Base-by-base conservation (phyloP, 2,329 filamentous ascomycete species). In the Colletotrichum noveboracense region DNA sequence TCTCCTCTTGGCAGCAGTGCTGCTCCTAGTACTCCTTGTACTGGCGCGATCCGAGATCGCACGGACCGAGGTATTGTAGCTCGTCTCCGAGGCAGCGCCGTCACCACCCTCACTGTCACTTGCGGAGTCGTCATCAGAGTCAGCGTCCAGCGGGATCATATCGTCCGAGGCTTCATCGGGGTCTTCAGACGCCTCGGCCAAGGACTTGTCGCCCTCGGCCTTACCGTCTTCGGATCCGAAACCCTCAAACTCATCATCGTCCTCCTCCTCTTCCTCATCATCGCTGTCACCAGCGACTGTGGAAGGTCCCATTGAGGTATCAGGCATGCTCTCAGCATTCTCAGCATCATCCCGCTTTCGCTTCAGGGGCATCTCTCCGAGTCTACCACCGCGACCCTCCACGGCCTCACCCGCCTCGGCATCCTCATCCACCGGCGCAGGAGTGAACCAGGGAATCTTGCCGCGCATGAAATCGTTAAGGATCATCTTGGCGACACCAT, bases 401-500 rank as follows among this genome's bases (percentile, higher is more conserved):
- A 93, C 86, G 48, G 84, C 86, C 36, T 87, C 86, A 13, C 86
- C 85, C 16, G 86, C 87, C 12, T 91, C 89, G 4, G 87, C 86
- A 16, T 86, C 87, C 64, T 91, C 91, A 5, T 85, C 82, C 16
- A 89, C 86, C 3, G 96, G 95, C 12, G 96, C 93, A 10, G 95
- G 93, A 1, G 95, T 97, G 82, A 96, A 99, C 97, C 97, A 99
- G 2, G 97, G 97, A 30, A 98, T 95, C 86, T 96, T 98, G 72
- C 97, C 97, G 78, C 97, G 89, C 81, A 98, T 91, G 83, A 98
- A 99, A 82, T 99, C 97, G 81, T 98, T 98, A 75, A 99, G 87
- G 1, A 99, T 94, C 92, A 98, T 98, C 85, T 98, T 98, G 2
- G 97, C 97, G 64, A 98, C 96, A 80, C 96, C 96, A 80, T 98